These are phyloP conservation scores for Botrytis hyacinthi DNA, from an alignment of 2,329 filamentous ascomycete genomes.

Conservation along the genomic window DNA sequence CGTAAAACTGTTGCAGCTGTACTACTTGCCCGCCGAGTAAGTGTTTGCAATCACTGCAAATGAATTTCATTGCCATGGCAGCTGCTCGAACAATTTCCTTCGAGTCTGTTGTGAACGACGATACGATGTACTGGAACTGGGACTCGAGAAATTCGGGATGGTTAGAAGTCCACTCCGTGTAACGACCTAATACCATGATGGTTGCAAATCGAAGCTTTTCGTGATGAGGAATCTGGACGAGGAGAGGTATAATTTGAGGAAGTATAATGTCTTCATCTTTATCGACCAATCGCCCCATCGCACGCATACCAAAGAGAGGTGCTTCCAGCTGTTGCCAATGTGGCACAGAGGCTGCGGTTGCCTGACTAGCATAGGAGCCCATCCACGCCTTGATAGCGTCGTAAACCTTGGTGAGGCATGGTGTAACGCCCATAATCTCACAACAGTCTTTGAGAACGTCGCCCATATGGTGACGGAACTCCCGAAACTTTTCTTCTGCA, in stretches of 20 bases:
- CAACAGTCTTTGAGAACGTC: constrained; percentile 97
- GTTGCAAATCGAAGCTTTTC: constrained; percentile 98
- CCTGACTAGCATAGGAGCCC: constrained; percentile 73
- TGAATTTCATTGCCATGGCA: constrained; percentile 92
- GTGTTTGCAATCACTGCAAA: constrained; percentile 91
- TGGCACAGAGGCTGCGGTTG: constrained; percentile 71
- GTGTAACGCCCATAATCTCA: constrained; percentile 89
- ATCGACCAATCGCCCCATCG: constrained; percentile 95
- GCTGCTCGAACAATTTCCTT: constrained; percentile 89
- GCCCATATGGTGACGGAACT: constrained; percentile 95
- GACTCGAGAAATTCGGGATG: constrained; percentile 90
- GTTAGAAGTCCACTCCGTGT: constrained; percentile 95
- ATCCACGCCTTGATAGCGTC: constrained; percentile 86
- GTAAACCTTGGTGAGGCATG: constrained; percentile 87
- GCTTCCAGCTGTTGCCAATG: constrained; percentile 97
- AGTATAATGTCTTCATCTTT: constrained; percentile 83
- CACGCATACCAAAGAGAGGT: constrained; percentile 89
- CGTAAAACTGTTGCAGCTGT: constrained; percentile 89
- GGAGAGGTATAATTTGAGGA: constrained; percentile 85
- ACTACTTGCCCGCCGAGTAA: constrained; percentile 78
- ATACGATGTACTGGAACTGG: constrained; percentile 94
- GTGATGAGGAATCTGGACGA: constrained; percentile 91
- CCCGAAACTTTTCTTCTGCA: constrained; percentile 93
- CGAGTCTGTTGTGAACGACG: constrained; percentile 83
- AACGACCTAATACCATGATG: constrained; percentile 94